Conservation (phyloP, 2,329 filamentous ascomycete genomes). For the Trematosphaeria pertusa region DNA sequence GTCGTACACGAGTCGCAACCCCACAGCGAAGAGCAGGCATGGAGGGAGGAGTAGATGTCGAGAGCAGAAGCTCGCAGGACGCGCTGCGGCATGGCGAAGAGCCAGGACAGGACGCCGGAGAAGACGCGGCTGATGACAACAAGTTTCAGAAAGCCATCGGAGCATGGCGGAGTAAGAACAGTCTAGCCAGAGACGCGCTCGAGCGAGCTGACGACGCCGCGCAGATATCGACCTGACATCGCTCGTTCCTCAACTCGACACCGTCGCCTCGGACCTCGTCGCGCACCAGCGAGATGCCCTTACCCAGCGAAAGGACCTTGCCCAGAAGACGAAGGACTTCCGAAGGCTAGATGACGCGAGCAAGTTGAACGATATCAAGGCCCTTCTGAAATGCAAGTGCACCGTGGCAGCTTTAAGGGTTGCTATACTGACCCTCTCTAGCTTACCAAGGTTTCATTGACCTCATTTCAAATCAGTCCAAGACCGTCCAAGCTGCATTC, state of each 20-base stretch:
- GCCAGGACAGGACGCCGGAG: constrained; percentile 10
- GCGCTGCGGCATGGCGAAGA: constrained; percentile 22
- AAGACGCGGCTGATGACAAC: constrained; percentile 65
- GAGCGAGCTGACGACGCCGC: constrained; percentile 28
- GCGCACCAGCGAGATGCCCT: constrained; percentile 93
- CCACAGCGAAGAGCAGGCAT: constrained; percentile 24
- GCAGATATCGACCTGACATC: constrained; percentile 87
- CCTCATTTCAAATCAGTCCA: constrained; percentile 92
- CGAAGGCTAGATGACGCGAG: constrained; percentile 87
- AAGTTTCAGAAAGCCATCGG: constrained; percentile 97
- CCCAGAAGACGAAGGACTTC: constrained; percentile 99
- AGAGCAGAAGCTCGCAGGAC: constrained; percentile 31
- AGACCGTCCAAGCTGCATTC: constrained; percentile 91
- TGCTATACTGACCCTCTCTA: constrained; percentile 49
- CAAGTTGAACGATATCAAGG: constrained; percentile 89
- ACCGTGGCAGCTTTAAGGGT: not conserved
- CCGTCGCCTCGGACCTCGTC: constrained; percentile 93
- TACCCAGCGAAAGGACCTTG: constrained; percentile 92
- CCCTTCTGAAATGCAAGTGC: constrained; percentile 77
- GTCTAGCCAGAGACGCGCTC: no score
- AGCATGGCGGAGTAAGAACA: constrained; percentile 92
- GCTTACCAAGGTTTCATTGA: constrained; percentile 98
- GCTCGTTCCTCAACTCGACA: constrained; percentile 85
- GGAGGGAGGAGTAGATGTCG: constrained; percentile 45
- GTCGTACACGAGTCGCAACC: no score